Percentiles rank a stretch among this genome's conserved stretches.
Conservation (phyloP, 2,329 filamentous ascomycete species). For the Cercospora nicotianae region DNA sequence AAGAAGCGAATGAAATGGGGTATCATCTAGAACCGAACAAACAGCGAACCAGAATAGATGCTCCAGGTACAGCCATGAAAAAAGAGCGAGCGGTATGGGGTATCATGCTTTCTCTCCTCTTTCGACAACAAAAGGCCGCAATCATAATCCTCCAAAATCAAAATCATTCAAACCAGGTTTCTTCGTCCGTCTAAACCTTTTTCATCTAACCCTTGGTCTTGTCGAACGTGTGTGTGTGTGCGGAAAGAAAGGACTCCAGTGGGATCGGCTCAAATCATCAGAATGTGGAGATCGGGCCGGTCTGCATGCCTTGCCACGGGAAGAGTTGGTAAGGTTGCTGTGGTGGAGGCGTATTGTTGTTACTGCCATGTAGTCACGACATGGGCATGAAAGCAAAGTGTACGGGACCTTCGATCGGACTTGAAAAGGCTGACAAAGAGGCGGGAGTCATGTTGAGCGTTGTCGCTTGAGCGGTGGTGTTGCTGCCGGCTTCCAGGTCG, state of each 20-base stretch:
- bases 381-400: slow-evolving; percentile 36
- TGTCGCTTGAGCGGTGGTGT: slow-evolving; percentile 32
- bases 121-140: background rate
- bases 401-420: slow-evolving; percentile 31
- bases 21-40: slow-evolving; percentile 12
- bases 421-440: slow-evolving; percentile 34
- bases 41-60: slow-evolving; percentile 5
- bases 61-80: background rate
- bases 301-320: background rate
- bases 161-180: background rate
- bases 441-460: slow-evolving; percentile 28
- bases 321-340: background rate
- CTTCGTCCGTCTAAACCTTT: background rate
- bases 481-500: slow-evolving; percentile 39
- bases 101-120: slow-evolving; percentile 5
- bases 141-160: background rate
- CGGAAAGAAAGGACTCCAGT: background rate
- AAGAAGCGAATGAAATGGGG: slow-evolving; percentile 18
- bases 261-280: background rate
- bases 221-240: background rate
- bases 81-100: slow-evolving; percentile 6
- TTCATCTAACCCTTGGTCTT: background rate
- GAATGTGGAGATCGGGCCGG: slow-evolving; percentile 3
- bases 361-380: slow-evolving; percentile 32
- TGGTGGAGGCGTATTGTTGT: slow-evolving; percentile 1